A percentile compares a stretch with the other conserved stretches of the same genome.
These are phyloP conservation scores for Penicillium longicatenatum DNA, from an alignment of 495 filamentous ascomycete genomes.

Conservation along the genomic window DNA sequence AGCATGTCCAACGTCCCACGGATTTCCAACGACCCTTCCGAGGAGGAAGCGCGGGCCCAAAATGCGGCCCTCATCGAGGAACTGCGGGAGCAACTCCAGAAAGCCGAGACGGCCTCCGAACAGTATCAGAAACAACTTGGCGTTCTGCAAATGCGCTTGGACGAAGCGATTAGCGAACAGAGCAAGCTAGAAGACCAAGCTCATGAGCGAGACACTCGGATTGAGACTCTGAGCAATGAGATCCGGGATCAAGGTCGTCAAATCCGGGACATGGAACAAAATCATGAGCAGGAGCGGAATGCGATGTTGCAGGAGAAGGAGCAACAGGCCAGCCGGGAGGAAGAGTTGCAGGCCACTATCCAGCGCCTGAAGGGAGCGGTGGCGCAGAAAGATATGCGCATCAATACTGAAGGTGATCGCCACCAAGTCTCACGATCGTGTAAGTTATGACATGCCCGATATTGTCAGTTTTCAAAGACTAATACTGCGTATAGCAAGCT, in stretches of 20 bases:
- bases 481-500: slow-evolving; percentile 51
- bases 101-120: slow-evolving; percentile 76
- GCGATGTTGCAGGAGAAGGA: slow-evolving; percentile 89
- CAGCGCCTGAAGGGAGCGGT: slow-evolving; percentile 87
- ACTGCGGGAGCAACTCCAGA: slow-evolving; percentile 75
- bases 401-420: slow-evolving; percentile 64
- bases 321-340: slow-evolving; percentile 76
- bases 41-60: slow-evolving; percentile 67
- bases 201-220: slow-evolving; percentile 78
- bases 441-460: slow-evolving; percentile 42
- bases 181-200: slow-evolving; percentile 79
- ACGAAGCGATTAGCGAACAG: slow-evolving; percentile 83
- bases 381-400: slow-evolving; percentile 64
- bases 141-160: slow-evolving; percentile 80
- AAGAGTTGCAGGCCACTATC: slow-evolving; percentile 85
- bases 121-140: slow-evolving; percentile 82
- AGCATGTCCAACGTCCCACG: slow-evolving; percentile 59
- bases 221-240: slow-evolving; percentile 77
- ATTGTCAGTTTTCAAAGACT: slow-evolving; percentile 17
- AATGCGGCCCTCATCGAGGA: slow-evolving; percentile 82
- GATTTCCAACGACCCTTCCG: slow-evolving; percentile 57
- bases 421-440: slow-evolving; percentile 67
- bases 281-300: slow-evolving; percentile 86
- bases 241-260: slow-evolving; percentile 76
- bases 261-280: slow-evolving; percentile 83